A percentile compares a stretch with the other conserved stretches of the same genome.
These are phyloP conservation scores for Aureobasidium lini DNA, from an alignment of 2,329 filamentous ascomycete species.

Conservation along the genomic window DNA sequence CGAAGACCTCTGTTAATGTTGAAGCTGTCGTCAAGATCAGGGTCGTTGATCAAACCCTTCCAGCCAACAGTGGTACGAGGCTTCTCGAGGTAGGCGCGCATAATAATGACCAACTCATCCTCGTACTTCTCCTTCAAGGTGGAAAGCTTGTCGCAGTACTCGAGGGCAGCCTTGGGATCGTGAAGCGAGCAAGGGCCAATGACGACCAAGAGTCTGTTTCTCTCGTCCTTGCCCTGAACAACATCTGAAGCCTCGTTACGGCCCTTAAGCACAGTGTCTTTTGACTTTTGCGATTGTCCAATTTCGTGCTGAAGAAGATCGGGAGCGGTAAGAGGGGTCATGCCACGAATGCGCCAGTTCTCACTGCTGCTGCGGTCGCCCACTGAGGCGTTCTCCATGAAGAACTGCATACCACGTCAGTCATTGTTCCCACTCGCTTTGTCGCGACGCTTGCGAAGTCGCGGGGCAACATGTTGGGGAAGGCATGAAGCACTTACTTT, in stretches of 20 bases:
- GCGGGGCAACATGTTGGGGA: not conserved
- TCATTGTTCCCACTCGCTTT: not conserved
- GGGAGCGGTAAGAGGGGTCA: constrained; percentile 86
- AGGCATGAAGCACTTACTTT: not conserved
- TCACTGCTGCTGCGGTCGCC: constrained; percentile 43
- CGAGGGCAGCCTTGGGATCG: constrained; percentile 80
- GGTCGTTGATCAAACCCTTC: constrained; percentile 98
- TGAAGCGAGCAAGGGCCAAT: constrained; percentile 97
- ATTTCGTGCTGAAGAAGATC: constrained; percentile 96
- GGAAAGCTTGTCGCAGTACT: constrained; percentile 82
- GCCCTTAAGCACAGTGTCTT: constrained; percentile 50
- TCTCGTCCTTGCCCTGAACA: constrained; percentile 51
- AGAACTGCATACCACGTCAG: constrained; percentile 35
- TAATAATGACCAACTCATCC: constrained; percentile 86
- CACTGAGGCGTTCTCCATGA: constrained; percentile 42
- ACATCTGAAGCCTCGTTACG: constrained; percentile 55
- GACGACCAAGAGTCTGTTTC: constrained; percentile 63
- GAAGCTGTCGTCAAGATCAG: constrained; percentile 96
- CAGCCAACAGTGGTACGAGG: constrained; percentile 95
- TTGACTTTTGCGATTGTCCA: constrained; percentile 44
- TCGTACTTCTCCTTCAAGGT: constrained; percentile 80
- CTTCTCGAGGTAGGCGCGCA: constrained; percentile 98
- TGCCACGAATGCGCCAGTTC: constrained; percentile 59
- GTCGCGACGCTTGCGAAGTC: not conserved
- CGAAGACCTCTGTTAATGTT: constrained; percentile 97